Evolutionary conservation across 768 basidiomycete species (phyloP), one percentile per base, ranked within the genome.

Genomic region (Tricholoma flavovirens): DNA sequence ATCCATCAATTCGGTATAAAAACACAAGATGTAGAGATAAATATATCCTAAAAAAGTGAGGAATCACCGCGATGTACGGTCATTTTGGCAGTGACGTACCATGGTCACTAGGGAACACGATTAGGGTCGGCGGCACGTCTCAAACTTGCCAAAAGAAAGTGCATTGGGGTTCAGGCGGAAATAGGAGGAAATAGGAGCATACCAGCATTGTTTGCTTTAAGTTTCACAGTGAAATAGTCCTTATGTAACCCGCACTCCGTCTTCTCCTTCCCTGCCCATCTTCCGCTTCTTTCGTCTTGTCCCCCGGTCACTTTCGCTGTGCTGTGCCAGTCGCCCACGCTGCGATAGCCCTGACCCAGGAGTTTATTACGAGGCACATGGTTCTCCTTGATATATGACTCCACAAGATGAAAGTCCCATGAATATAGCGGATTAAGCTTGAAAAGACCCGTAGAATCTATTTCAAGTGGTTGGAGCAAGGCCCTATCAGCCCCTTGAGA

Each of bases 291-390:
- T 72, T 99, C 97, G 57, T 91, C 91, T 40, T 88, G 81, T 0
- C 82, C 86, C 58, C 84, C 86, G 62, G 70, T 78, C 12, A 78
- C 77, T 69, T 82, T 82, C n/a, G 69, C 71, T 0, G 97, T 99
- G 59, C 92, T 95, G 73, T 99, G 97, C 90, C 95, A 96, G 71
- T 99, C 97, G 3, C 97, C 97, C 59, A 99, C 84, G 66, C 91
- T 93, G 63, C 86, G 88, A 76, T 98, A 99, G 3, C 97, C 97
- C 67, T 93, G 84, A 57, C 83, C 84, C 38, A 99, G 81, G 4
- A 99, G 78, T 58, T 81, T 83, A 75, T 99, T 98, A 58, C 84
- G 83, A 2, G 95, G 95, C 0, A 98, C 94, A 45, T 82, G 73
- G 71, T 98, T 83, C 57, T 81, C 77, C 42, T 83, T 83, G 59